A percentile compares a stretch with the other conserved stretches of the same genome.
Evolutionary conservation across 1,284 basidiomycete species (phyloP).

Genomic region (Xerocomus amazonicus): DNA sequence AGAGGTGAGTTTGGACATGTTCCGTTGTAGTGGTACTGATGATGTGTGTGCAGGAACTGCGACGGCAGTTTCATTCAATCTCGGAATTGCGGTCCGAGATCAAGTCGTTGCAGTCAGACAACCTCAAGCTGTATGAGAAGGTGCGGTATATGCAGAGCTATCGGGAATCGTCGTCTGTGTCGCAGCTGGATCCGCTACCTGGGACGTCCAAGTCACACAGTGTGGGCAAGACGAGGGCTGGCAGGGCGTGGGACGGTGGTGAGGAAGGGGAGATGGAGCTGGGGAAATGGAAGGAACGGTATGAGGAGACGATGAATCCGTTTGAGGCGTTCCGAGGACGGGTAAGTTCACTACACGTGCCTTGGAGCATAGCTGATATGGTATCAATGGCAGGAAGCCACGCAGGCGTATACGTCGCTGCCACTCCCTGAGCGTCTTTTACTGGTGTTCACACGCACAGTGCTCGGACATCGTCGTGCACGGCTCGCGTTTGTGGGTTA

Average conservation of each 20-base stretch:
- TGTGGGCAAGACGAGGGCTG: slow-evolving; percentile 60
- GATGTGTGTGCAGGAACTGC: slow-evolving; percentile 63
- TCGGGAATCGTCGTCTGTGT: slow-evolving; percentile 63
- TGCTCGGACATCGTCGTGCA: slow-evolving; percentile 85
- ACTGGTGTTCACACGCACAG: slow-evolving; percentile 78
- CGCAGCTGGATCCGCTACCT: slow-evolving; percentile 68
- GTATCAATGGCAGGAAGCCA: slow-evolving; percentile 69
- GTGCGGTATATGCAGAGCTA: slow-evolving; percentile 96
- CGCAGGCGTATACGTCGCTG: slow-evolving; percentile 84
- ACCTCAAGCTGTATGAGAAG: slow-evolving; percentile 94
- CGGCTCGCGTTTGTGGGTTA: slow-evolving; percentile 82
- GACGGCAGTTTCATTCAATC: slow-evolving; percentile 90
- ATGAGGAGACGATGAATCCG: slow-evolving; percentile 96
- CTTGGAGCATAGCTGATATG: not conserved
- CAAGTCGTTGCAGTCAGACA: slow-evolving; percentile 86
- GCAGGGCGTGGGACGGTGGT: slow-evolving; percentile 71
- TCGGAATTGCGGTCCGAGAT: slow-evolving; percentile 87
- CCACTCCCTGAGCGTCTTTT: slow-evolving; percentile 91
- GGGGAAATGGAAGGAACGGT: slow-evolving; percentile 85
- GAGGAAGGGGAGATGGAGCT: slow-evolving; percentile 77
- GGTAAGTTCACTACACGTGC: slow-evolving; percentile 49
- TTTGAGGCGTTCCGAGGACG: slow-evolving; percentile 95
- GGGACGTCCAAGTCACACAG: slow-evolving; percentile 33
- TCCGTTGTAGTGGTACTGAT: slow-evolving; percentile 4
- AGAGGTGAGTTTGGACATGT: slow-evolving; percentile 52